Evolutionary conservation across 768 basidiomycete species (phyloP).

Genomic region (Dendrothele bispora): DNA sequence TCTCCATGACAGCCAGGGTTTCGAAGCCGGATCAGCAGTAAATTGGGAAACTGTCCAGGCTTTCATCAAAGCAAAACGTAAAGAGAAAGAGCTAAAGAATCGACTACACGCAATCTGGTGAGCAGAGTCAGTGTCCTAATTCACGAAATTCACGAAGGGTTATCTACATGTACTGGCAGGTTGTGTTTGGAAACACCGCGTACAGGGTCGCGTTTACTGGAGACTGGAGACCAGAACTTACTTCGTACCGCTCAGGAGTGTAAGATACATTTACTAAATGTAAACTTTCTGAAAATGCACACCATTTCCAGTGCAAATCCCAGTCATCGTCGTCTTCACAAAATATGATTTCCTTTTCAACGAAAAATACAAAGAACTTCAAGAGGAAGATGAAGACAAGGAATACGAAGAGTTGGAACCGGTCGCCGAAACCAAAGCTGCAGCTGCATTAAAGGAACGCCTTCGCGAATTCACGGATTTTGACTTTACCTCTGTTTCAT

Average conservation of each 20-base stretch:
- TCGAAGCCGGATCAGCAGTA: constrained; percentile 24
- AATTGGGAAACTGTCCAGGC: constrained; percentile 21
- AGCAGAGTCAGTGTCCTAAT: no score
- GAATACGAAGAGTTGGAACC: constrained; percentile 4
- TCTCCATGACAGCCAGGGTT: constrained; percentile 30
- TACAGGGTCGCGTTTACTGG: constrained; percentile 20
- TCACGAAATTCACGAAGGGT: neutral
- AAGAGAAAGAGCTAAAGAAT: constrained; percentile 10
- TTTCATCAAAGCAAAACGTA: constrained; percentile 18
- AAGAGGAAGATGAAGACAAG: constrained; percentile 3
- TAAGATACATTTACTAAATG: constrained; percentile 1
- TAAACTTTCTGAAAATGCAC: neutral
- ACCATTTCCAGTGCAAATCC: constrained; percentile 23
- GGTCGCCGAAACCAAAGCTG: neutral
- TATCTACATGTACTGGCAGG: constrained; percentile 16
- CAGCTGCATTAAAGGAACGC: no score
- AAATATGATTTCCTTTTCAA: constrained; percentile 28
- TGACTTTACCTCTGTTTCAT: neutral
- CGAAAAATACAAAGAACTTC: no score
- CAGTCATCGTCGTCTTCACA: constrained; percentile 32
- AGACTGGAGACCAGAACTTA: constrained; percentile 25
- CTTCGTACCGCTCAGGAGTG: constrained; percentile 19
- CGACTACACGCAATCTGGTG: constrained; percentile 29
- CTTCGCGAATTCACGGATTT: no score
- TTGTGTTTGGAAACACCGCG: constrained; percentile 27